Evolutionary conservation across 257 asterid genomes (phyloP).

Genomic region (Parsonsia alboflavescens): DNA sequence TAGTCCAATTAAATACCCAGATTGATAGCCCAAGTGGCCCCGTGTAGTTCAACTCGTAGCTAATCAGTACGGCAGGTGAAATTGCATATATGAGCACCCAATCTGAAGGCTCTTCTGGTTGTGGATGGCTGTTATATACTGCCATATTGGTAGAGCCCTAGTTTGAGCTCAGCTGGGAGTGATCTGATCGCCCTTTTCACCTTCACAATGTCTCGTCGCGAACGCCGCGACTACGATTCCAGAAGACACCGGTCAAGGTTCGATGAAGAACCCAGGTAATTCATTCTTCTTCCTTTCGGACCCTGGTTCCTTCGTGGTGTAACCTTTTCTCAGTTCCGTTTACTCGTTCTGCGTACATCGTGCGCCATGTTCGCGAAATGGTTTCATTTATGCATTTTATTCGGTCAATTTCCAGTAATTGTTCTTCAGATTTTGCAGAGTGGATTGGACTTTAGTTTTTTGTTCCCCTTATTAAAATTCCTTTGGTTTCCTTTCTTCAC

Average conservation of each 20-base stretch:
- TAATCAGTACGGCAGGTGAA: background rate
- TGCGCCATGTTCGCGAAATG: background rate
- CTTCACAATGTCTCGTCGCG: slow-evolving; percentile 66
- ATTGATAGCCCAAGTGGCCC: background rate
- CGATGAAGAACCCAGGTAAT: slow-evolving; percentile 86
- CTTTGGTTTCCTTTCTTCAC: background rate
- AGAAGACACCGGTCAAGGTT: slow-evolving; percentile 68
- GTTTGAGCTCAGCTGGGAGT: background rate
- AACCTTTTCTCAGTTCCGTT: background rate
- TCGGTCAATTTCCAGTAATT: background rate
- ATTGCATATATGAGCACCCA: background rate
- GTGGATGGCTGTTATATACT: background rate
- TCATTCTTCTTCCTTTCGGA: background rate
- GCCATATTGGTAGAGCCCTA: background rate
- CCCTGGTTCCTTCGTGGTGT: background rate
- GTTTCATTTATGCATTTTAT: background rate
- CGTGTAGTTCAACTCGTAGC: background rate
- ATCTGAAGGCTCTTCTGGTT: background rate
- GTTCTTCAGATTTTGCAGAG: background rate
- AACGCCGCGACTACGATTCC: slow-evolving; percentile 55
- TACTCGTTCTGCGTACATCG: background rate
- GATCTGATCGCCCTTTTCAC: background rate
- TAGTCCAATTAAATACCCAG: too few relatives aligned
- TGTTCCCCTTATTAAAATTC: background rate
- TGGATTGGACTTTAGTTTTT: background rate